Evolutionary conservation across 768 basidiomycete species (phyloP).

Genomic region (Collybiopsis luxurians): DNA sequence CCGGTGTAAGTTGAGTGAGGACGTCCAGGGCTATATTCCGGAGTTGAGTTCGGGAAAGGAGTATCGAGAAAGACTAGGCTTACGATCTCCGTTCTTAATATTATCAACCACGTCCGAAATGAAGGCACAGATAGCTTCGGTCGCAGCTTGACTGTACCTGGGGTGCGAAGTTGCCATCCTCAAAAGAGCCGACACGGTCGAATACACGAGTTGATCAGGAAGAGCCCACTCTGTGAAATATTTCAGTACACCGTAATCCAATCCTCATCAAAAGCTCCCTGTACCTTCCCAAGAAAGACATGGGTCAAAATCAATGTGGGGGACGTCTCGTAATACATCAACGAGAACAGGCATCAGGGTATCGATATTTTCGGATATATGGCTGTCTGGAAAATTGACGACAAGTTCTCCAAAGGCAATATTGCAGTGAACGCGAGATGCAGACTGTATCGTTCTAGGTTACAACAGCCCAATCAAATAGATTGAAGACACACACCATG

Average conservation of each 20-base stretch:
- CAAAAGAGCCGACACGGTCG: conserved; percentile 74
- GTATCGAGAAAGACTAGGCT: conserved; percentile 20
- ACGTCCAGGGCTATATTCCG: conserved; percentile 58
- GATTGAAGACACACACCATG: conserved; percentile 53
- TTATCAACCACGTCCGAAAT: conserved; percentile 53
- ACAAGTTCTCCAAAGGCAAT: conserved; percentile 83
- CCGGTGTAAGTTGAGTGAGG: conserved; percentile 73
- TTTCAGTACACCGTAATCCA: too few species aligned
- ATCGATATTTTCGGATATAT: conserved; percentile 49
- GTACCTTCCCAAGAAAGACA: conserved; percentile 80
- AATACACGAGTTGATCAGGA: conserved; percentile 80
- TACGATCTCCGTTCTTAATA: conserved; percentile 54
- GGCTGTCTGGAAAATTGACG: conserved; percentile 54
- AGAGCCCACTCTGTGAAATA: conserved; percentile 70
- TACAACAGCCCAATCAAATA: too few species aligned
- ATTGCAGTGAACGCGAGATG: conserved; percentile 72
- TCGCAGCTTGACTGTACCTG: conserved; percentile 46
- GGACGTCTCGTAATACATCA: conserved; percentile 69
- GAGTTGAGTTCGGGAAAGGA: background rate
- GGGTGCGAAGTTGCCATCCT: conserved; percentile 56
- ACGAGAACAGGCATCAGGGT: conserved; percentile 57
- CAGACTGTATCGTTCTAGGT: conserved; percentile 61
- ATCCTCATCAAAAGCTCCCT: too few species aligned
- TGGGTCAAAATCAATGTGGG: conserved; percentile 73
- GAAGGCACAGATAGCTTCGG: conserved; percentile 61